phyloP scores from a whole-genome alignment of 768 basidiomycete genomes.

The Tylopilus balloui region DNA sequence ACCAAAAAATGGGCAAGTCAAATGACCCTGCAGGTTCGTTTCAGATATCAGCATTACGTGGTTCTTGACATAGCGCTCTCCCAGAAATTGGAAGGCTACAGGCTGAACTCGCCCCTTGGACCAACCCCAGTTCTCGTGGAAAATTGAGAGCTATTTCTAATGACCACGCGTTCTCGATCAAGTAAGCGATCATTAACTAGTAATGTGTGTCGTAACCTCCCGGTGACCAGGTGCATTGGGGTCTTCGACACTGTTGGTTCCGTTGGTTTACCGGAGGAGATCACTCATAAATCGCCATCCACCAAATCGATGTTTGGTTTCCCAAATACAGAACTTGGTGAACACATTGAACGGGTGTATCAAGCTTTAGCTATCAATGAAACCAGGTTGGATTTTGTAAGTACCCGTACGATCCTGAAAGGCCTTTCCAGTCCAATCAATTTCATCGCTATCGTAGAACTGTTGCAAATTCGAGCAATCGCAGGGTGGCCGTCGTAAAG shows the following conservation, averaged over 20 bases:
- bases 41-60: not conserved
- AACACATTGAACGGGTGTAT: conserved; percentile 60
- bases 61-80: not conserved
- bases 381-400: conserved; percentile 61
- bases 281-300: conserved; percentile 43
- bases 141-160: conserved; percentile 47
- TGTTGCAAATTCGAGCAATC: conserved; percentile 64
- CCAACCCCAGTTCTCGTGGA: conserved; percentile 46
- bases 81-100: conserved; percentile 39
- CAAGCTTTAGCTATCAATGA: conserved; percentile 72
- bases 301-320: conserved; percentile 60
- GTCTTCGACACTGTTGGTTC: conserved; percentile 80
- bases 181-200: conserved; percentile 37
- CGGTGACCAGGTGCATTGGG: conserved; percentile 57
- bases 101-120: conserved; percentile 51
- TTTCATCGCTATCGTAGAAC: conserved; percentile 33
- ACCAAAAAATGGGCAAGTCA: conserved; percentile 58
- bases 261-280: conserved; percentile 63
- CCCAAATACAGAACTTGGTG: conserved; percentile 52
- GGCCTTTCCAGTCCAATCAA: not conserved
- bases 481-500: conserved; percentile 44
- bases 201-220: not conserved
- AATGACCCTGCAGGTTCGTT: conserved; percentile 42
- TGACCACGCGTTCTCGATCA: conserved; percentile 51
- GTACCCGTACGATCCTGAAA: conserved; percentile 15